These are phyloP conservation scores for Digitaria exilis DNA, from an alignment of 202 grass and related monocot genomes.

Conservation along the genomic window DNA sequence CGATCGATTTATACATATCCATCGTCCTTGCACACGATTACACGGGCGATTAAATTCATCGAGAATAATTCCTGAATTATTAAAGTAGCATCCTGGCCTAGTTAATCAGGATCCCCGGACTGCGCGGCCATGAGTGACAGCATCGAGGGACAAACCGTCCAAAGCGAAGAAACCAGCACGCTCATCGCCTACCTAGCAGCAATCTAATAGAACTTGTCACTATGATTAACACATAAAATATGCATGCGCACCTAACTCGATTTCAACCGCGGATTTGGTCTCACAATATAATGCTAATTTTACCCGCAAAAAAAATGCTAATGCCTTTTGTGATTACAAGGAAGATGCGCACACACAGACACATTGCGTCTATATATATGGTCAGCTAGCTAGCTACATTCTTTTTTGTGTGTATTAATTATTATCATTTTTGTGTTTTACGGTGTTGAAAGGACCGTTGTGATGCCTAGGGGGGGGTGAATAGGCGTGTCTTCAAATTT, in stretches of 20 bases:
- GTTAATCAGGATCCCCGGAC: conserved; percentile 39
- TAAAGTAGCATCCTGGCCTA: background rate
- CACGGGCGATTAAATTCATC: conserved; percentile 2
- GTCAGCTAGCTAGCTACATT: too few species aligned
- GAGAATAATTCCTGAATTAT: background rate
- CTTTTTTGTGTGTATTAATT: background rate
- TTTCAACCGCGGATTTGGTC: background rate
- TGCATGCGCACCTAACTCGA: background rate
- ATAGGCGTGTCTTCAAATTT: too few species aligned
- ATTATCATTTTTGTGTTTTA: background rate
- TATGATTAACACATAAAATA: background rate
- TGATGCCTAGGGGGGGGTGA: too few species aligned
- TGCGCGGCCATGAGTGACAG: conserved; percentile 33
- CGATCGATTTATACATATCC: background rate
- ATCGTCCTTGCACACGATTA: conserved; percentile 22
- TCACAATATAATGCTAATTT: background rate
- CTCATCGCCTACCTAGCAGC: conserved; percentile 39
- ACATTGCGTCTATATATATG: too few species aligned
- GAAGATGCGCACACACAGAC: background rate
- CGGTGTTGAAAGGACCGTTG: too few species aligned
- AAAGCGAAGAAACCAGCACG: conserved; percentile 32
- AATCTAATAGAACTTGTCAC: conserved; percentile 1
- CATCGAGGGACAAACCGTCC: conserved; percentile 44
- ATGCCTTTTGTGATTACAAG: background rate
- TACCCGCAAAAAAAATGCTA: too few species aligned